Evolutionary conservation across 257 asterid genomes (phyloP).

Genomic region (Orobanche coerulescens): DNA sequence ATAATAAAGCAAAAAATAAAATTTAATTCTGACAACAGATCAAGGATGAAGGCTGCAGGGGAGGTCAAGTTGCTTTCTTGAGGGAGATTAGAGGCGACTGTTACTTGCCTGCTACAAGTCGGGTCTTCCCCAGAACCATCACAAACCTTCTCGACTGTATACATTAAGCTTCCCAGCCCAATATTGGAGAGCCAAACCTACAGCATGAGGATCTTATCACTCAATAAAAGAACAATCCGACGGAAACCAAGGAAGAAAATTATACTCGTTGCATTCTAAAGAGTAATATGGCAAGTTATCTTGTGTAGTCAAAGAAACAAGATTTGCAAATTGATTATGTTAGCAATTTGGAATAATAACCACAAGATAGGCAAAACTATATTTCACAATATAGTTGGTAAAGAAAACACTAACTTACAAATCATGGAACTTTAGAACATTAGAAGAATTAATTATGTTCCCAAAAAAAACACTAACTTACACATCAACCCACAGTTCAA

Average conservation of each 20-base stretch:
- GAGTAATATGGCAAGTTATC: neutral
- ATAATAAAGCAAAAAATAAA: neutral
- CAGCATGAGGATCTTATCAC: constrained; percentile 22
- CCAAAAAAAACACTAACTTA: neutral
- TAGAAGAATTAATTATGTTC: no score
- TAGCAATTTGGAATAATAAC: neutral
- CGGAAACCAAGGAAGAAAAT: neutral
- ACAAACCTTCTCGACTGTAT: constrained; percentile 63
- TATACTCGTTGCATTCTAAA: neutral
- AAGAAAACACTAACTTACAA: neutral
- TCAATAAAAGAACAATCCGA: constrained; percentile 10
- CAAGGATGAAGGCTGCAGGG: neutral
- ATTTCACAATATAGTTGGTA: neutral
- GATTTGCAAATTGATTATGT: neutral
- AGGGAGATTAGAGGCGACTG: neutral
- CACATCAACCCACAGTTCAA: neutral
- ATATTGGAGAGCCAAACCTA: constrained; percentile 77
- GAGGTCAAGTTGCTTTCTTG: neutral
- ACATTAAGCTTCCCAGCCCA: constrained; percentile 51
- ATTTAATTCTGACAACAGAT: neutral
- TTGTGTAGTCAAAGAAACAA: neutral
- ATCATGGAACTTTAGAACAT: neutral
- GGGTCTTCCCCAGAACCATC: constrained; percentile 98
- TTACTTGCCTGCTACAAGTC: constrained; percentile 86
- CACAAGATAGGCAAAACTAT: neutral